Base-by-base conservation (phyloP, 1,284 basidiomycete genomes). In the Microbotryum silenes-acaulis region DNA sequence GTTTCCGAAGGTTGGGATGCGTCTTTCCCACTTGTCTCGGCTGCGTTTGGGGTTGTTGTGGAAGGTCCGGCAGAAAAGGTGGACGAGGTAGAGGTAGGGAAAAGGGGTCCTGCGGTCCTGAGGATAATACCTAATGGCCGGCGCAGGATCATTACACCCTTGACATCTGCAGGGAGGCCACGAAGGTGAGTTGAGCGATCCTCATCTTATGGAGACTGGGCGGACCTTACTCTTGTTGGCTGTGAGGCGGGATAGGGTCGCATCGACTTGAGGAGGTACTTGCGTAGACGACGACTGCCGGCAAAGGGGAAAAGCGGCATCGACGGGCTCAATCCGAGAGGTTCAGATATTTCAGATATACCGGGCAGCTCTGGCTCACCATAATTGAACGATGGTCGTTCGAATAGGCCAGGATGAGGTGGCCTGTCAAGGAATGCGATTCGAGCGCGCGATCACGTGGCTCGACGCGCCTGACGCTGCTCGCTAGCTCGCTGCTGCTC, bases 101-200 rank as follows among this genome's bases (percentile, higher is more conserved):
- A 93, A 1, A 91, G 82, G 37, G 87, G 82, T 0, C 91, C 91
- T 0, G 86, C 86, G 70, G 87, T 85, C 51, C 89, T 81, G 68
- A 94, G 86, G 65, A 94, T 90, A 66, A 72, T 65, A 6, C 76
- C 78, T 31, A 78, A 79, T 16, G 83, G 54, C 51, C 56, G 57
- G 53, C 60, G 62, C 42, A 94, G 79, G 8, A 94, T 81, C 72
- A 96, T 82, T 71, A 93, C 91, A 10, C 91, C 91, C 9, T 89
- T 82, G 4, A 94, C 90, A 46, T 65, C 66, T 68, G 61, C 8
- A 29, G 12, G 47, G 44, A 42, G 49, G n/a, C 33, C 25, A 29
- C 10, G n/a, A 23, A 16, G 37, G 44, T 12, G 44, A 23, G 7
- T n/a, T 45, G 37, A 42, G 54, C 8, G 25, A 55, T 25, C 42